These are phyloP conservation scores for Colletotrichum cuscutae DNA, from an alignment of 2,329 filamentous ascomycete species.

Conservation along the genomic window DNA sequence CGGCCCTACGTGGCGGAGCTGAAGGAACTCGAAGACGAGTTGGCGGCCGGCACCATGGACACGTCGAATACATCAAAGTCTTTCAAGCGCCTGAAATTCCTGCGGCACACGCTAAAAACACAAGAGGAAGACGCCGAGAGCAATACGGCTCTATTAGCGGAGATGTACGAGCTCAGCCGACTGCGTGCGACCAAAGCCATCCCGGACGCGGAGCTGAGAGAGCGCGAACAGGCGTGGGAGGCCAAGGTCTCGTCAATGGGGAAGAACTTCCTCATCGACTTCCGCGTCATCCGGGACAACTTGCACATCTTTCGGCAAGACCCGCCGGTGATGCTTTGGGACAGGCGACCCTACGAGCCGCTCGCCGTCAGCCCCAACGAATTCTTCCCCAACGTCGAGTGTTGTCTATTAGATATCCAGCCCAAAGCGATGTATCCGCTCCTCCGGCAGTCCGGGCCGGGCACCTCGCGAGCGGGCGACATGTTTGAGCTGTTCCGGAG, in stretches of 20 bases:
- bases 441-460: slow-evolving; percentile 56
- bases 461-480: slow-evolving; percentile 55
- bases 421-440: slow-evolving; percentile 64
- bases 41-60: slow-evolving; percentile 32
- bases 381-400: slow-evolving; percentile 70
- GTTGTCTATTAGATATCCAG: slow-evolving; percentile 74
- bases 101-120: slow-evolving; percentile 43
- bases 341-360: slow-evolving; percentile 77
- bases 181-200: slow-evolving; percentile 38
- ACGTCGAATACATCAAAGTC: background rate
- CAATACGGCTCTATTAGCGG: slow-evolving; percentile 46
- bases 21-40: slow-evolving; percentile 47
- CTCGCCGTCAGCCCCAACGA: slow-evolving; percentile 68
- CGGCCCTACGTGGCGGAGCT: slow-evolving; percentile 57
- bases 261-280: slow-evolving; percentile 47
- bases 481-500: slow-evolving; percentile 63
- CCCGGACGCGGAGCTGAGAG: slow-evolving; percentile 40
- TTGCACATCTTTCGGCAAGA: slow-evolving; percentile 59
- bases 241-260: slow-evolving; percentile 45
- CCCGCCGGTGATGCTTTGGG: slow-evolving; percentile 70
- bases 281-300: slow-evolving; percentile 61
- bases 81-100: slow-evolving; percentile 38
- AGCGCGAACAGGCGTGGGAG: slow-evolving; percentile 47
- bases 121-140: slow-evolving; percentile 35
- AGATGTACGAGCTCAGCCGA: slow-evolving; percentile 42